phyloP scores from a whole-genome alignment of 2,329 filamentous ascomycete genomes.

The Alternaria sp. region DNA sequence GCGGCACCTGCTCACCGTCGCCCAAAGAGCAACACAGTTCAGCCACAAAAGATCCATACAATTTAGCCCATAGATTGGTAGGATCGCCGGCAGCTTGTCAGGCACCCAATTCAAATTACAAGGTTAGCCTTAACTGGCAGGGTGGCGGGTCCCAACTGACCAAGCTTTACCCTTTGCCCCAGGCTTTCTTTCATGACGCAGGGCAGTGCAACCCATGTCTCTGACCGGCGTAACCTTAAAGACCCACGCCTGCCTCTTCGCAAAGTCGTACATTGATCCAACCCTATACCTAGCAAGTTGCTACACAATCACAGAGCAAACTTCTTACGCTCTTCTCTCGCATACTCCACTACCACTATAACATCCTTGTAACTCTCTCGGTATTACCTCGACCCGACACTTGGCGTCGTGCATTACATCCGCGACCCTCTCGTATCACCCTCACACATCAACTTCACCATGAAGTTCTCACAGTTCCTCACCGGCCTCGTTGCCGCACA shows the following conservation, averaged over 20 bases:
- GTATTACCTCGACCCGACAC: slow-evolving; percentile 1
- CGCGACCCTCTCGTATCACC: slow-evolving; percentile 5
- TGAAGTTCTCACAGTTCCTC: slow-evolving; percentile 39
- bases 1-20: slow-evolving; percentile 3
- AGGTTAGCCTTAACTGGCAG: not conserved
- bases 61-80: slow-evolving; percentile 11
- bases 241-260: slow-evolving; percentile 15
- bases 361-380: not conserved
- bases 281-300: slow-evolving; percentile 11
- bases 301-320: slow-evolving; percentile 15
- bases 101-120: slow-evolving; percentile 6
- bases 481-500: slow-evolving; percentile 36
- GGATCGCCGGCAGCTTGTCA: not conserved
- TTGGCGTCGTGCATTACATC: slow-evolving; percentile 13
- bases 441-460: slow-evolving; percentile 23
- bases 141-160: slow-evolving; percentile 11
- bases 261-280: not conserved
- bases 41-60: not conserved
- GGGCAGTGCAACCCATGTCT: slow-evolving; percentile 16
- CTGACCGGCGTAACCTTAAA: slow-evolving; percentile 15
- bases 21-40: not conserved
- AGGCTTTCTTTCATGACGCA: slow-evolving; percentile 26
- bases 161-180: slow-evolving; percentile 9
- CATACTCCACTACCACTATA: not conserved
- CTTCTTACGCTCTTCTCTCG: not conserved